Evolutionary conservation across 306 rosid genomes (phyloP), one percentile per base, ranked within the genome.

Genomic region (Trifolium fragiferum): DNA sequence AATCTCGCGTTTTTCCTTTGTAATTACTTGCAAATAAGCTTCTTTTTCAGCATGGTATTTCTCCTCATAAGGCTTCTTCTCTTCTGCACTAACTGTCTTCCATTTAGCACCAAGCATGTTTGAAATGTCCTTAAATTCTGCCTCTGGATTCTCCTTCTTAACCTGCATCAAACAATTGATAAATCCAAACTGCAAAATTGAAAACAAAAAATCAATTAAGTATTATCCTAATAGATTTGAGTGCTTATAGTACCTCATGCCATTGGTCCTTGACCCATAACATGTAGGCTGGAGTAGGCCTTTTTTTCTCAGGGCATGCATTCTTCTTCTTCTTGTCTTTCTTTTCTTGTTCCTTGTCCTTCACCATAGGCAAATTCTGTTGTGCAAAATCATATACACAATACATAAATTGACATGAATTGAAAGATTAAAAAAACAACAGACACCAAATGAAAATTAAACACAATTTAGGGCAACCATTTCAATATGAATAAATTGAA

Each of bases 231-330:
- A 53, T 32, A 8, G 8, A 46, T 49, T 41, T 60, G 3, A 23
- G 12, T 55, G 8, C 2, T 53, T 23, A 21, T 18, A 55, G 32
- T 80, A 93, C 98, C 92, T 94, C 90, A 66, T 47, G 86, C 97
- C 97, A 94, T 55, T 90, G 93, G 66, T 90, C 96, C 72, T 90
- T 92, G 89, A 90, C 85, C 99, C 99, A 92, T 1, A 94, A 74
- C 67, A 85, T 78, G 86, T 92, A 94, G 3, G 99, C 87, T 16
- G 90, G 84, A 50, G 95, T 80, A 61, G 97, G 99, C 84, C 90
- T 87, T 76, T 94, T 90, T 84, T 6, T 84, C 74, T 87, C 96
- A 15, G 86, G 14, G 78, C 90, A 72, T 2, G 79, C 88, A 25
- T 82, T 81, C 87, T 76, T 83, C 87, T 76, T 83, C 80, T 88